Evolutionary conservation across 2,329 filamentous ascomycete genomes (phyloP).

Genomic region (Dactylellina sp.): DNA sequence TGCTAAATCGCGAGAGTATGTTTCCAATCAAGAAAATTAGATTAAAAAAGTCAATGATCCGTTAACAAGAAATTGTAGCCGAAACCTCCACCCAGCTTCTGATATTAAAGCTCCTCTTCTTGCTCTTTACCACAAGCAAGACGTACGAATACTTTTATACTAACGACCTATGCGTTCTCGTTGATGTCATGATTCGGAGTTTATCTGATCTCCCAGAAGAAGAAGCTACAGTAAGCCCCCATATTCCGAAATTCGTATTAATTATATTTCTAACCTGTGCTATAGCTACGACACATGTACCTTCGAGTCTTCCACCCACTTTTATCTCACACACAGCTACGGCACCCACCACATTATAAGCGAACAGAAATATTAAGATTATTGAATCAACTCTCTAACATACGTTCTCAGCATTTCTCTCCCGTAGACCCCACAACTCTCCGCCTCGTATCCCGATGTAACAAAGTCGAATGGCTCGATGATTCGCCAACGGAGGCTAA

Average conservation of each 20-base stretch:
- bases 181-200: slow-evolving; percentile 96
- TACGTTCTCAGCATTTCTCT: slow-evolving; percentile 78
- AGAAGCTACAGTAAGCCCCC: slow-evolving; percentile 62
- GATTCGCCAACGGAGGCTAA: slow-evolving; percentile 60
- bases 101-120: slow-evolving; percentile 94
- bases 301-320: slow-evolving; percentile 91
- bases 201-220: slow-evolving; percentile 94
- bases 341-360: slow-evolving; percentile 89
- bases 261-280: slow-evolving; percentile 61
- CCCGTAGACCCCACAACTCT: slow-evolving; percentile 83
- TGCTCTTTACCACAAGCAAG: slow-evolving; percentile 89
- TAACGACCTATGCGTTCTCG: slow-evolving; percentile 91
- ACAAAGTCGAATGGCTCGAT: slow-evolving; percentile 77
- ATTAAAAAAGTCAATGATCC: not conserved
- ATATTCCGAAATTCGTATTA: slow-evolving; percentile 62
- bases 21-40: not conserved
- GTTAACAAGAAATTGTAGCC: slow-evolving; percentile 63
- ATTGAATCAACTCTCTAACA: slow-evolving; percentile 76
- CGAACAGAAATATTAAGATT: slow-evolving; percentile 83
- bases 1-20: slow-evolving; percentile 87
- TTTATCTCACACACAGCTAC: slow-evolving; percentile 89
- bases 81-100: slow-evolving; percentile 93
- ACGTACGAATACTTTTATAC: slow-evolving; percentile 99
- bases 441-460: slow-evolving; percentile 80
- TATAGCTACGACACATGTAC: slow-evolving; percentile 87